These are phyloP conservation scores for Alloascoidea hylecoeti DNA, from an alignment of 805 yeast genomes.

Conservation along the genomic window DNA sequence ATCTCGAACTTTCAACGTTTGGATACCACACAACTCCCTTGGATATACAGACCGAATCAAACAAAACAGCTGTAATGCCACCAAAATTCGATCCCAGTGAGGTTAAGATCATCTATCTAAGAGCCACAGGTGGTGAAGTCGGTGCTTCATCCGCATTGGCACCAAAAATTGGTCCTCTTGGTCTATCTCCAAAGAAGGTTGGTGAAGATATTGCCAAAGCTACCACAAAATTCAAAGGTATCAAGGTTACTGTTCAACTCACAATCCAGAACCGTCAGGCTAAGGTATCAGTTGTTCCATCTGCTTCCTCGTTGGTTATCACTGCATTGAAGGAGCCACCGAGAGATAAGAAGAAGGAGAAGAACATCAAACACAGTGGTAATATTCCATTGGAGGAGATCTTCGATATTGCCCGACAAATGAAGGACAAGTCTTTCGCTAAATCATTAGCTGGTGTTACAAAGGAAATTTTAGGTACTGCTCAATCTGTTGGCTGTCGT, in stretches of 20 bases:
- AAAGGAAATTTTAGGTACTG: constrained; percentile 99
- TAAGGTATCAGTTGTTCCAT: constrained; percentile 95
- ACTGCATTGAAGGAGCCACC: constrained; percentile 99
- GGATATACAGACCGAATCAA: too few species aligned
- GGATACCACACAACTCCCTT: too few species aligned
- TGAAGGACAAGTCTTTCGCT: constrained; percentile 97
- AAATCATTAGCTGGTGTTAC: constrained; percentile 93
- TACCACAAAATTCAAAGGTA: constrained; percentile 97
- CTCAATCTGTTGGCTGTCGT: constrained; percentile 99
- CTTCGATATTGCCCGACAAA: constrained; percentile 92
- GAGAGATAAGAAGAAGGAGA: constrained; percentile 99
- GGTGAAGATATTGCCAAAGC: constrained; percentile 99
- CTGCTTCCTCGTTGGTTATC: constrained; percentile 97
- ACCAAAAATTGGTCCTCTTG: constrained; percentile 99
- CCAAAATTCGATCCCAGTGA: constrained; percentile 98
- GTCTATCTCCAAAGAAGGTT: constrained; percentile 99
- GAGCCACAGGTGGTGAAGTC: constrained; percentile 99
- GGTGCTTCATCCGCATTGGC: constrained; percentile 99
- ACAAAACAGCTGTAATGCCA: too few species aligned
- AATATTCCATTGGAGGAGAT: constrained; percentile 95
- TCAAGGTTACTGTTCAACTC: constrained; percentile 96
- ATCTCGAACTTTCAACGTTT: too few species aligned
- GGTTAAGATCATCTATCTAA: constrained; percentile 95
- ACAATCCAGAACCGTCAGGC: constrained; percentile 99
- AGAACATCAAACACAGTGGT: constrained; percentile 99